A percentile compares a stretch with the other conserved stretches of the same genome.
phyloP scores from a whole-genome alignment of 805 yeast species.

The Yarrowia sp. region DNA sequence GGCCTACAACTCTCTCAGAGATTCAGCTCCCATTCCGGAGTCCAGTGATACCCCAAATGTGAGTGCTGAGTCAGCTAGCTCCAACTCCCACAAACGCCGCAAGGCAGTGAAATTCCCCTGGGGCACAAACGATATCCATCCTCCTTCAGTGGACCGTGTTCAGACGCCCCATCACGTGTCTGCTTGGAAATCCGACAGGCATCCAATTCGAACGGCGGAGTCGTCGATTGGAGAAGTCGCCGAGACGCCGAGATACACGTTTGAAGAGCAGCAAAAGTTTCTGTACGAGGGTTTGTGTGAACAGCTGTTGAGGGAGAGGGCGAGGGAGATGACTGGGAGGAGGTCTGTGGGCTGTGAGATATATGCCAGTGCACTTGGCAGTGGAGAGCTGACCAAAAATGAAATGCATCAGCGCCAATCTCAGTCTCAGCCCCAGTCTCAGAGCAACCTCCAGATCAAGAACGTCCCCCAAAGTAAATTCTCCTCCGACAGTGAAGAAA shows the following conservation, averaged over 20 bases:
- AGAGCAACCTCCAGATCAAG: no score
- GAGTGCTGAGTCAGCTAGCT: no score
- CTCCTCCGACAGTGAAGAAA: not conserved
- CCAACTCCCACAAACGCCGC: no score
- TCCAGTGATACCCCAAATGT: no score
- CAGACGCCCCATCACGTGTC: constrained; percentile 1
- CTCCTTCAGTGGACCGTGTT: constrained; percentile 1
- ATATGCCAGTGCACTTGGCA: no score
- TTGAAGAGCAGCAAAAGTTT: not conserved
- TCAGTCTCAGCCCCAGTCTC: no score
- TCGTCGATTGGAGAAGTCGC: not conserved
- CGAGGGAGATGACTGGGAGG: no score
- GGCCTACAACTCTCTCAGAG: no score
- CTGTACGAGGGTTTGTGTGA: constrained; percentile 18
- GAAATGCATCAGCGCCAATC: no score
- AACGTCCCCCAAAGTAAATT: not conserved
- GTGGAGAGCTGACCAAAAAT: no score
- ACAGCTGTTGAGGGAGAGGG: not conserved
- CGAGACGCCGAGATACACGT: not conserved
- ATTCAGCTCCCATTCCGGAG: no score
- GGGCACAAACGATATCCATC: not conserved
- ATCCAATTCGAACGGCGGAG: constrained; percentile 8
- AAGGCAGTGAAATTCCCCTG: not conserved
- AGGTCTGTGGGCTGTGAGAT: no score
- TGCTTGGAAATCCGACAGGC: not conserved